Conservation (phyloP, 1,139 yeast species). For the Meyerozyma athensensis region DNA sequence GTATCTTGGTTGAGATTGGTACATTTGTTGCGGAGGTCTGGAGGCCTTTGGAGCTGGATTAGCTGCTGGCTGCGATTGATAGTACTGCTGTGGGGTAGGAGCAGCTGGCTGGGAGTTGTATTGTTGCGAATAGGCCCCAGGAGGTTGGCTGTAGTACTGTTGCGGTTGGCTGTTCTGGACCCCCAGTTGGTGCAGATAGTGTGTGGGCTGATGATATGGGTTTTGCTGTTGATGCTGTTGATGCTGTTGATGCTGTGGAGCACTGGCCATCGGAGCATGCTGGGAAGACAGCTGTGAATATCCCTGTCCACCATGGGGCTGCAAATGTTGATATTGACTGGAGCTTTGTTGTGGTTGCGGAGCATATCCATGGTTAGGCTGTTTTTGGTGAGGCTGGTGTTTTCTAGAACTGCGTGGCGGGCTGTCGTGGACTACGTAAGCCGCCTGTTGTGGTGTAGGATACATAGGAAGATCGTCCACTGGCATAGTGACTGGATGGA, state of each 20-base stretch:
- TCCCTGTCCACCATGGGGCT: constrained; percentile 6
- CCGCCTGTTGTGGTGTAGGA: constrained; percentile 47
- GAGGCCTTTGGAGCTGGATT: constrained; percentile 3
- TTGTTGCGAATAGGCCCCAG: constrained; percentile 2
- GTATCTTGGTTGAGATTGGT: constrained; percentile 4
- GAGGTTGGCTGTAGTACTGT: constrained; percentile 6
- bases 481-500: constrained; percentile 15
- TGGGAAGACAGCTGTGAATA: constrained; percentile 5
- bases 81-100: constrained; percentile 16
- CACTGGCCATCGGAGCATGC: constrained; percentile 13
- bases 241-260: constrained; percentile 14
- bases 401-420: constrained; percentile 16
- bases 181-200: constrained; percentile 16
- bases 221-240: constrained; percentile 14
- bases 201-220: constrained; percentile 11
- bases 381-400: constrained; percentile 11
- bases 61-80: constrained; percentile 13
- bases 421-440: constrained; percentile 25
- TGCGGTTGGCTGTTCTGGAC: constrained; percentile 11
- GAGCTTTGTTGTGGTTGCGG: constrained; percentile 15
- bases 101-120: constrained; percentile 5
- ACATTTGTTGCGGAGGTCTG: constrained; percentile 3
- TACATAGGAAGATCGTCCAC: constrained; percentile 43
- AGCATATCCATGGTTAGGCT: constrained; percentile 12
- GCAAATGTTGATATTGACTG: constrained; percentile 10